Conservation (phyloP, 2,329 filamentous ascomycete species). For the Trichoderma sp. region DNA sequence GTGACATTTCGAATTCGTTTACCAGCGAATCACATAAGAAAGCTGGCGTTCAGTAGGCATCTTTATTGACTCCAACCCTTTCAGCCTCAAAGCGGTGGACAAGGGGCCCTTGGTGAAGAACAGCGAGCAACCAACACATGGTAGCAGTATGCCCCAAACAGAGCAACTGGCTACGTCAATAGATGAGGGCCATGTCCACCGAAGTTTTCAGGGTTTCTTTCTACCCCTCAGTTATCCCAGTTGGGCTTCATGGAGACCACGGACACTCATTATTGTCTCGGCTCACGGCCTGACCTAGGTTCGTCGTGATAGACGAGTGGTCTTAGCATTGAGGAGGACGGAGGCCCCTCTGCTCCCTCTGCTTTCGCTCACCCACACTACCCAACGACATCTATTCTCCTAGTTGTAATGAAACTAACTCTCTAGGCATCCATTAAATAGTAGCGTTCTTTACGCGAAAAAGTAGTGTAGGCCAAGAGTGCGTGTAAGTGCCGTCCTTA, state of each 20-base stretch:
- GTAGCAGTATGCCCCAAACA: neutral
- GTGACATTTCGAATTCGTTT: neutral
- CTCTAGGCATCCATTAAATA: neutral
- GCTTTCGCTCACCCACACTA: neutral
- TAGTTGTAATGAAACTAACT: neutral
- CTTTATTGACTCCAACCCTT: neutral
- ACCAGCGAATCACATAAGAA: neutral
- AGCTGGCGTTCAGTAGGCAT: neutral
- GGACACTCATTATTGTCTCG: neutral
- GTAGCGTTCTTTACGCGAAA: neutral
- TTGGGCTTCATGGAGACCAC: neutral
- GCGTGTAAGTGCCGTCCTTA: neutral
- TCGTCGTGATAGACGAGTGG: neutral
- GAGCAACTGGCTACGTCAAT: neutral
- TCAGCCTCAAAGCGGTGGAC: neutral
- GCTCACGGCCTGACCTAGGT: neutral
- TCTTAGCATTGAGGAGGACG: neutral
- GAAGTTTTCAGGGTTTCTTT: neutral
- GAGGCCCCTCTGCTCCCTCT: neutral
- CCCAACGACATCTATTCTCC: neutral
- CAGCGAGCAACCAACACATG: neutral
- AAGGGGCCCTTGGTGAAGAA: neutral
- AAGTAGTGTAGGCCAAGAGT: neutral
- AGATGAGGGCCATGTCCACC: neutral
- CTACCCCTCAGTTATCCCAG: neutral